Percentiles rank a stretch among this genome's conserved stretches.
Conservation (phyloP, 176 grass and related monocot genomes). For the Rhipidocladum racemiflorum region DNA sequence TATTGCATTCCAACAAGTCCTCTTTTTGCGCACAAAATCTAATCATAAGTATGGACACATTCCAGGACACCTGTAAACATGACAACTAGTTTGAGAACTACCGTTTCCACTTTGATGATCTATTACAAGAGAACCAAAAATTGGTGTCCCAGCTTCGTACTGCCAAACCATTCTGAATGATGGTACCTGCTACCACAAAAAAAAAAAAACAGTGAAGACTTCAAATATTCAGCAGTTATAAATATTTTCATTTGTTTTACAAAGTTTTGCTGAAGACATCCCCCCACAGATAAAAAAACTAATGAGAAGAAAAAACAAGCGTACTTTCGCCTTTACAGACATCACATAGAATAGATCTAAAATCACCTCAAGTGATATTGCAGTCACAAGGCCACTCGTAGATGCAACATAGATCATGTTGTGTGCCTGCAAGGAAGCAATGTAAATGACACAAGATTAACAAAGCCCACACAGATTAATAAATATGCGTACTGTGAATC, state of each 20-base stretch:
- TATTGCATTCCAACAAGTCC: background rate
- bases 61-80: background rate
- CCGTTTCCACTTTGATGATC: slow-evolving; percentile 66
- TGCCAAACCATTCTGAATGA: slow-evolving; percentile 59
- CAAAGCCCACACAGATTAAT: background rate
- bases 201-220: slow-evolving; percentile 30
- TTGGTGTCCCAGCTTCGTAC: slow-evolving; percentile 62
- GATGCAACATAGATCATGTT: slow-evolving; percentile 69
- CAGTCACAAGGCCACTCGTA: slow-evolving; percentile 81
- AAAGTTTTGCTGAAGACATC: slow-evolving; percentile 14
- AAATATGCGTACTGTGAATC: slow-evolving; percentile 4
- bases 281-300: background rate
- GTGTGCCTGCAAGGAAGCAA: slow-evolving; percentile 38
- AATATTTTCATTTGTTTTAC: background rate
- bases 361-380: slow-evolving; percentile 69
- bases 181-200: slow-evolving; percentile 41
- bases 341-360: background rate
- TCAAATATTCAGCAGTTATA: background rate
- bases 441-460: background rate
- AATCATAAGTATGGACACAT: background rate
- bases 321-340: background rate
- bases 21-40: background rate
- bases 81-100: slow-evolving; percentile 26
- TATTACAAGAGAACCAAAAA: slow-evolving; percentile 70
- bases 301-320: background rate